Percentiles rank a stretch among this genome's conserved stretches.
Conservation (phyloP, 805 yeast species). For the Lachancea cidri region DNA sequence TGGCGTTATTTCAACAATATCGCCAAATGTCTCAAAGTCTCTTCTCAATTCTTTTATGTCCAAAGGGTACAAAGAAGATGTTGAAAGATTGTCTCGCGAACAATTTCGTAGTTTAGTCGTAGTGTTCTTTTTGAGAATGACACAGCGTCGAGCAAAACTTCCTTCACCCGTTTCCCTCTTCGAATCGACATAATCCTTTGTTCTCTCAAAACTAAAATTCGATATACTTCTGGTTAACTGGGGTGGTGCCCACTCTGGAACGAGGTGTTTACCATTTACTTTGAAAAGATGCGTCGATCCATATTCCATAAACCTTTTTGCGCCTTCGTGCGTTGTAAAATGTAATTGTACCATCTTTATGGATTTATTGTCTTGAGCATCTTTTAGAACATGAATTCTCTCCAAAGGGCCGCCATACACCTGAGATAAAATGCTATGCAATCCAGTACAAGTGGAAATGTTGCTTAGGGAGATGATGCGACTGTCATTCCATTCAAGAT, state of each 20-base stretch:
- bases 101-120: conserved; percentile 20
- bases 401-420: conserved; percentile 70
- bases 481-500: neutral
- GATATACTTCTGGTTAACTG: conserved; percentile 7
- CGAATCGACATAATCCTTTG: conserved; percentile 11
- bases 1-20: conserved; percentile 56
- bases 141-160: conserved; percentile 45
- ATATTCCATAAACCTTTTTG: conserved; percentile 47
- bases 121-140: conserved; percentile 42
- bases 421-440: conserved; percentile 47
- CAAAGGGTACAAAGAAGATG: conserved; percentile 43
- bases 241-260: conserved; percentile 44
- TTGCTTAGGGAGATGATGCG: conserved; percentile 16
- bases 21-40: conserved; percentile 56
- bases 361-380: conserved; percentile 10
- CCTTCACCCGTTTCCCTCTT: neutral
- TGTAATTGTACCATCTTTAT: conserved; percentile 40
- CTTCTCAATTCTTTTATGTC: conserved; percentile 39
- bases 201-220: conserved; percentile 12
- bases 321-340: conserved; percentile 50
- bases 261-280: conserved; percentile 51
- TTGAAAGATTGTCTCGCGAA: conserved; percentile 29
- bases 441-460: conserved; percentile 41
- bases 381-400: conserved; percentile 33
- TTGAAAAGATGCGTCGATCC: conserved; percentile 49